Conservation (phyloP, 2,329 filamentous ascomycete genomes). For the Cladorrhinum sp. region DNA sequence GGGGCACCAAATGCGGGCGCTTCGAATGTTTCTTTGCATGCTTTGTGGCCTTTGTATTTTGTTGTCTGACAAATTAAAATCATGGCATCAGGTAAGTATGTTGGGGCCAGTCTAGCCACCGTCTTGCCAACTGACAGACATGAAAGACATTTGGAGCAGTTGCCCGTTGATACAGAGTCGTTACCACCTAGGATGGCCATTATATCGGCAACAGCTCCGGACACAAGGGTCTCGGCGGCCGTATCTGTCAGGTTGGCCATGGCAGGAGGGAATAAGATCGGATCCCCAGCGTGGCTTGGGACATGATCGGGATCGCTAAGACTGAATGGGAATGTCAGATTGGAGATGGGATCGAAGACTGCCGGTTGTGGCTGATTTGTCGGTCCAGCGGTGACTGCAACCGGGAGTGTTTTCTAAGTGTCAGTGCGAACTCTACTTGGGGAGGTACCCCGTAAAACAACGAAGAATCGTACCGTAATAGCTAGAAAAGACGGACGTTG, state of each 20-base stretch:
- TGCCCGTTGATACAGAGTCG: conserved; percentile 34
- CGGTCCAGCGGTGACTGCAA: conserved; percentile 30
- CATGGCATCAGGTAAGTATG: conserved; percentile 48
- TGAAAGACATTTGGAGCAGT: conserved; percentile 53
- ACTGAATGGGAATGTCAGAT: conserved; percentile 52
- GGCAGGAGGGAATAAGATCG: conserved; percentile 47
- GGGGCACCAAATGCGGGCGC: conserved; percentile 49
- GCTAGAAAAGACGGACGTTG: conserved; percentile 47
- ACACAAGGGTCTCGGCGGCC: conserved; percentile 40
- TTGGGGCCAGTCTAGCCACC: conserved; percentile 48
- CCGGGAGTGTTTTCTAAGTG: not conserved
- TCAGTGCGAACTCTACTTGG: not conserved
- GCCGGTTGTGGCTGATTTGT: conserved; percentile 37
- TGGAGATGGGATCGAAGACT: conserved; percentile 51
- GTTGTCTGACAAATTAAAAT: conserved; percentile 48
- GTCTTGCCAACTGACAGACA: conserved; percentile 49
- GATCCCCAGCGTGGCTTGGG: conserved; percentile 46
- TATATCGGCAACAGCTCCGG: conserved; percentile 43
- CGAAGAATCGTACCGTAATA: conserved; percentile 41
- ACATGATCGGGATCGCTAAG: conserved; percentile 53
- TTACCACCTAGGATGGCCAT: conserved; percentile 40
- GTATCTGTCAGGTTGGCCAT: conserved; percentile 42
- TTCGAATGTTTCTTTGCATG: conserved; percentile 47
- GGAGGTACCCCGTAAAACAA: not conserved
- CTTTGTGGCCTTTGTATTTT: conserved; percentile 42